A percentile compares a stretch with the other conserved stretches of the same genome.
These are phyloP conservation scores for Artemisia argyi DNA, from an alignment of 129 eudicot genomes.

Conservation along the genomic window DNA sequence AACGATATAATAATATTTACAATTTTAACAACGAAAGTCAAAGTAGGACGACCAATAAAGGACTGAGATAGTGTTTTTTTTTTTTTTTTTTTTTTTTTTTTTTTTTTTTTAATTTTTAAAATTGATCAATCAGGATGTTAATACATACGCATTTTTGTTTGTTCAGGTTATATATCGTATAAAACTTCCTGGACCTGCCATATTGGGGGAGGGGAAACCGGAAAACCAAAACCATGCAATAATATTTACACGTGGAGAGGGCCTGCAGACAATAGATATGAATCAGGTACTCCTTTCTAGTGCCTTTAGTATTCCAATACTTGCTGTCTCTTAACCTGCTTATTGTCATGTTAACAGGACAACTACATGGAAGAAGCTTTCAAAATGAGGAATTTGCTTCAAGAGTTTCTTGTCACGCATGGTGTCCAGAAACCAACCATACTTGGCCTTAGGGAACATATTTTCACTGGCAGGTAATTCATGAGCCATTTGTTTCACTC, in stretches of 20 bases:
- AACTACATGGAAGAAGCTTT: conserved; percentile 97
- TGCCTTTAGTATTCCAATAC: neutral
- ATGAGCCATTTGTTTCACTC: neutral
- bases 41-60: neutral
- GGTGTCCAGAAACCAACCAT: conserved; percentile 86
- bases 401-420: conserved; percentile 76
- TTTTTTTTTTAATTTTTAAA: neutral
- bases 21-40: neutral
- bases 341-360: conserved; percentile 50
- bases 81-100: neutral
- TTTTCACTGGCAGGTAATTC: conserved; percentile 88
- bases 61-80: conserved; percentile 6
- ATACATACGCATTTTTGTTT: neutral
- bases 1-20: neutral
- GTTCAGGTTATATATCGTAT: conserved; percentile 76
- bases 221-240: conserved; percentile 96
- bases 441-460: conserved; percentile 91
- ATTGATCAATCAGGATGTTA: neutral
- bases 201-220: conserved; percentile 89
- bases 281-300: conserved; percentile 54
- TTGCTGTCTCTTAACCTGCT: conserved; percentile 13
- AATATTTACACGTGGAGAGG: conserved; percentile 88
- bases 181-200: conserved; percentile 82
- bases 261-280: conserved; percentile 92
- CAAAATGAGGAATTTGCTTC: conserved; percentile 85